Conservation (phyloP, 331 rosid genomes). For the Quercus tomentella region DNA sequence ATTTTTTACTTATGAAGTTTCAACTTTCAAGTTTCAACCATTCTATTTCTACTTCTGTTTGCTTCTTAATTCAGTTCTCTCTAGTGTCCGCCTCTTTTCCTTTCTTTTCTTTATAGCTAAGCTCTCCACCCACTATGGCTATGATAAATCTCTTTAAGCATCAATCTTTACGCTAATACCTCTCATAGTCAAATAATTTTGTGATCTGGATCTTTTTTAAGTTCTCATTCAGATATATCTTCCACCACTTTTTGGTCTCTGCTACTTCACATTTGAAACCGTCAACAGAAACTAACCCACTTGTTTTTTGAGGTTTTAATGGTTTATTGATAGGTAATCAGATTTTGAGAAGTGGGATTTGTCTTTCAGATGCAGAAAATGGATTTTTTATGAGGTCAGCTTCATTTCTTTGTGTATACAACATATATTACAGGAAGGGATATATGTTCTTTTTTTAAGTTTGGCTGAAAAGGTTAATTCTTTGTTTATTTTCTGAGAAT, state of each 20-base stretch:
- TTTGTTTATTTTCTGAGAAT: slow-evolving; percentile 22
- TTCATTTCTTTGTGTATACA: slow-evolving; percentile 21
- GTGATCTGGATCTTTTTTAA: slow-evolving; percentile 42
- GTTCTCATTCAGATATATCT: slow-evolving; percentile 25
- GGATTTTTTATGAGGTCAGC: slow-evolving; percentile 39
- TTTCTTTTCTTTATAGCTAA: slow-evolving; percentile 1
- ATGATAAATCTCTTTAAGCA: slow-evolving; percentile 19
- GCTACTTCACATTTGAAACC: slow-evolving; percentile 21
- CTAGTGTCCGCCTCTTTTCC: background rate
- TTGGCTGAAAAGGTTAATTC: slow-evolving; percentile 3
- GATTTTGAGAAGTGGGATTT: slow-evolving; percentile 29
- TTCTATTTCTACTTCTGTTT: slow-evolving; percentile 1
- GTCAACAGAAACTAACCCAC: slow-evolving; percentile 9
- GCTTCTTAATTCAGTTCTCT: background rate
- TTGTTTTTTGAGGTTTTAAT: slow-evolving; percentile 26
- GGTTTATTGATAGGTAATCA: slow-evolving; percentile 26
- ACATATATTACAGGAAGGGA: background rate
- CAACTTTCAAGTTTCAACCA: background rate
- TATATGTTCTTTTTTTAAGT: background rate
- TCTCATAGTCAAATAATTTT: slow-evolving; percentile 18
- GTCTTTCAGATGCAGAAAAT: slow-evolving; percentile 20
- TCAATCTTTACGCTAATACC: slow-evolving; percentile 23
- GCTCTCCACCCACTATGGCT: slow-evolving; percentile 36
- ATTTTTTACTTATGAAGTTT: slow-evolving; percentile 17
- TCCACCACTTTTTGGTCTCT: slow-evolving; percentile 19